Evolutionary conservation across 495 filamentous ascomycete genomes (phyloP).

Genomic region (Tricharina praecox): DNA sequence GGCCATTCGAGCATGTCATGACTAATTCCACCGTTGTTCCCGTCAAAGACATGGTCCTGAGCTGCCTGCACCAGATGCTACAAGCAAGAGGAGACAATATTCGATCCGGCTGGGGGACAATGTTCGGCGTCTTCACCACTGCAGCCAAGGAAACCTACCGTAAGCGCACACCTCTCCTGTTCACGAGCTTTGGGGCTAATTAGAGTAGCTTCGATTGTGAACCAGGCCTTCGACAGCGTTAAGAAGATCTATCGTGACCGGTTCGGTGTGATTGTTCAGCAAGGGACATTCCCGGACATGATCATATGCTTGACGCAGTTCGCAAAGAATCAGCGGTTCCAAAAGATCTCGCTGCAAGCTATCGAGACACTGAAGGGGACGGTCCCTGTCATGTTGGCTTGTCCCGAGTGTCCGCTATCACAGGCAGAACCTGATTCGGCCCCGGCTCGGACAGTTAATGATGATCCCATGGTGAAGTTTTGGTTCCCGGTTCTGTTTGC

Average conservation of each 20-base stretch:
- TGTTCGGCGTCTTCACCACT: constrained; percentile 97
- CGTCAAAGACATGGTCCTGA: constrained; percentile 94
- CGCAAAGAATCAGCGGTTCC: constrained; percentile 92
- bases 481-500: constrained; percentile 98
- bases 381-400: constrained; percentile 82
- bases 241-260: constrained; percentile 96
- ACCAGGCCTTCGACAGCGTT: constrained; percentile 89
- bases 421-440: constrained; percentile 30
- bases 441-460: constrained; percentile 57
- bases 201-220: constrained; percentile 72
- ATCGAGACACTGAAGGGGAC: constrained; percentile 88
- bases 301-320: constrained; percentile 95
- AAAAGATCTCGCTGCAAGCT: constrained; percentile 91
- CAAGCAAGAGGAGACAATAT: constrained; percentile 92
- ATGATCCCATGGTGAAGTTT: constrained; percentile 48
- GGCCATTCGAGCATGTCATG: constrained; percentile 96
- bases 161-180: constrained; percentile 26
- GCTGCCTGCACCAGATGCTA: constrained; percentile 98
- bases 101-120: constrained; percentile 92
- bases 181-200: constrained; percentile 25
- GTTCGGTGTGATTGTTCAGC: constrained; percentile 87
- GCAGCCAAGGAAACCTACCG: constrained; percentile 80
- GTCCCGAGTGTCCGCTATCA: constrained; percentile 86
- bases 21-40: constrained; percentile 71
- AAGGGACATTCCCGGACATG: constrained; percentile 91